Conservation (phyloP, 2,329 filamentous ascomycete species). For the Colletotrichum simmondsii region DNA sequence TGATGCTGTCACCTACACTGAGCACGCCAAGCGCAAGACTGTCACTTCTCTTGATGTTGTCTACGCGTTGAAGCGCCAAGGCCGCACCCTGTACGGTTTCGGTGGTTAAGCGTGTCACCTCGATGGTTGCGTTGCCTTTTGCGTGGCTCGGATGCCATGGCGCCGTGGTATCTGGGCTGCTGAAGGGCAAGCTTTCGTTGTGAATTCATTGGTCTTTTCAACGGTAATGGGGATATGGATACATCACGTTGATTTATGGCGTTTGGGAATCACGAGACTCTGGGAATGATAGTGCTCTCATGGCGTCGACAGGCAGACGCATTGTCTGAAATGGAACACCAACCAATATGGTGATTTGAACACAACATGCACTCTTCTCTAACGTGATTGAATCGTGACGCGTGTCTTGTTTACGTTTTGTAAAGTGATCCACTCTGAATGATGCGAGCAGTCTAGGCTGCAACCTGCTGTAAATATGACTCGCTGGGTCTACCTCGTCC, state of each 20-base stretch:
- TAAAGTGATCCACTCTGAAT: not conserved
- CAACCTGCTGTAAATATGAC: not conserved
- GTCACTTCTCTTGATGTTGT: slow-evolving; percentile 77
- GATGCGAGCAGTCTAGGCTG: not conserved
- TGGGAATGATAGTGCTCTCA: slow-evolving; percentile 35
- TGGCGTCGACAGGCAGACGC: slow-evolving; percentile 38
- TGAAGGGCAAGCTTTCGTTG: not conserved
- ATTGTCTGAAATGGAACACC: slow-evolving; percentile 36
- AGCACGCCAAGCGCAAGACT: slow-evolving; percentile 85
- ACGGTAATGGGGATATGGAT: slow-evolving; percentile 32
- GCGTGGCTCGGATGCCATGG: slow-evolving; percentile 10
- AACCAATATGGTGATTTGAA: slow-evolving; percentile 35
- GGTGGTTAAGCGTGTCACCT: slow-evolving; percentile 73
- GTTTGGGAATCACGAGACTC: slow-evolving; percentile 38
- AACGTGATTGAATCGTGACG: not conserved
- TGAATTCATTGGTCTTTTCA: slow-evolving; percentile 33
- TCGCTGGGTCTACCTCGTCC: slow-evolving; percentile 34
- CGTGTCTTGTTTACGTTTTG: not conserved
- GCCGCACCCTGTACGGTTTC: slow-evolving; percentile 87
- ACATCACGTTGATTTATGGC: slow-evolving; percentile 39
- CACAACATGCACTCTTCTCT: not conserved
- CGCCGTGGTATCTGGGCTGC: not conserved
- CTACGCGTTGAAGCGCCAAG: slow-evolving; percentile 76
- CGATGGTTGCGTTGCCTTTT: not conserved
- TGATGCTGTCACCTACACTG: slow-evolving; percentile 81